Evolutionary conservation across 352 stramenopile species (phyloP).

Genomic region (Elongisporangium undulatum): DNA sequence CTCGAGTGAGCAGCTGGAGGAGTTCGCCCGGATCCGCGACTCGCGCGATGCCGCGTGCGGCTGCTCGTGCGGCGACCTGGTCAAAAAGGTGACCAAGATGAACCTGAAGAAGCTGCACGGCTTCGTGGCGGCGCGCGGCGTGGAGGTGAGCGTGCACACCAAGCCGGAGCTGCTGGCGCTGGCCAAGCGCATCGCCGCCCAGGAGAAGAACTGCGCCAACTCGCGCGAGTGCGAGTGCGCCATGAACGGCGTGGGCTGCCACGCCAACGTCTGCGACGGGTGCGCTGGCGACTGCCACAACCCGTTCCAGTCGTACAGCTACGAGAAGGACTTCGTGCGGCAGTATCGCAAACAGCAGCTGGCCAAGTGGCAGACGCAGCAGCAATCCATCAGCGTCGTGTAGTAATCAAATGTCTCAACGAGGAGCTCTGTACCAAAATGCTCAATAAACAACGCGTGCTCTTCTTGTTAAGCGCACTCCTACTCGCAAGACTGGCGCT

Average conservation of each 20-base stretch:
- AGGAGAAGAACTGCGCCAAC: conserved; percentile 76
- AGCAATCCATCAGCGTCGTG: conserved; percentile 24
- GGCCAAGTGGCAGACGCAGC: conserved; percentile 45
- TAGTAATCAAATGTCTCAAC: conserved; percentile 15
- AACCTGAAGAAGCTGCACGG: conserved; percentile 73
- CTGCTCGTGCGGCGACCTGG: conserved; percentile 76
- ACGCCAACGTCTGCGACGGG: conserved; percentile 68
- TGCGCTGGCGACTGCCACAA: conserved; percentile 74
- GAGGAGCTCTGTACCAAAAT: neutral
- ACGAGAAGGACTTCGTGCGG: conserved; percentile 63
- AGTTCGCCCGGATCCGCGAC: conserved; percentile 79
- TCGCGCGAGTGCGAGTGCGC: conserved; percentile 67
- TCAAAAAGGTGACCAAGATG: conserved; percentile 85
- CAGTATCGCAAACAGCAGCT: conserved; percentile 71
- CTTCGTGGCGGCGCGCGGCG: conserved; percentile 57
- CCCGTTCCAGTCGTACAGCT: conserved; percentile 63
- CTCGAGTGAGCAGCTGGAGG: conserved; percentile 77
- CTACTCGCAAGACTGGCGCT: neutral
- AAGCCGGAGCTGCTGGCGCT: conserved; percentile 66
- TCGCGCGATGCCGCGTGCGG: conserved; percentile 70
- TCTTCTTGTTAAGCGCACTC: neutral
- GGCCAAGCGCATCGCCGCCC: conserved; percentile 52
- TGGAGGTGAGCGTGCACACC: conserved; percentile 35
- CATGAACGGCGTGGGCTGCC: conserved; percentile 66
- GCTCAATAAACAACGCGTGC: conserved; percentile 3